Evolutionary conservation across 768 basidiomycete genomes (phyloP).

Genomic region (Naematelia encephala): DNA sequence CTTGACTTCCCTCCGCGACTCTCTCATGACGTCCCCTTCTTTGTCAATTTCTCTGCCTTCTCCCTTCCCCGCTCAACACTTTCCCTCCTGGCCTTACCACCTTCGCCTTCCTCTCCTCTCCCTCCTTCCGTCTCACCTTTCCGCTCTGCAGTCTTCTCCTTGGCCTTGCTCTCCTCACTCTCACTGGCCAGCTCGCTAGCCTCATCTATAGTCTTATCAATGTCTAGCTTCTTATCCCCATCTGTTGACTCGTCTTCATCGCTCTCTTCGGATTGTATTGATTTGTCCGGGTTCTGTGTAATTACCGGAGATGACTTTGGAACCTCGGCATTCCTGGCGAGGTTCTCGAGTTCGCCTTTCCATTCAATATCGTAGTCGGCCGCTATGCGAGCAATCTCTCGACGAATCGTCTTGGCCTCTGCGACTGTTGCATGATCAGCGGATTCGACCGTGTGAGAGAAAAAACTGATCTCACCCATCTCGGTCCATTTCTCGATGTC

Average conservation of each 20-base stretch:
- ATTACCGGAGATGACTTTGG: background rate
- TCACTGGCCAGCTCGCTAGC: constrained; percentile 43
- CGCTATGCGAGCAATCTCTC: constrained; percentile 61
- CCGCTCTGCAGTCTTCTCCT: constrained; percentile 33
- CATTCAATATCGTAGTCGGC: constrained; percentile 61
- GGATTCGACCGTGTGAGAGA: background rate
- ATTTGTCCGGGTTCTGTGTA: background rate
- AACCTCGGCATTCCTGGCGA: constrained; percentile 8
- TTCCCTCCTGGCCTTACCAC: background rate
- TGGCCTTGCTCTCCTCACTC: constrained; percentile 27
- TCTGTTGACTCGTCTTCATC: constrained; percentile 2
- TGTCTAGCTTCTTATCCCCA: constrained; percentile 39
- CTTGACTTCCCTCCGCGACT: no score
- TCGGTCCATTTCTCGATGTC: constrained; percentile 65
- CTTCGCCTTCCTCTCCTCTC: constrained; percentile 7
- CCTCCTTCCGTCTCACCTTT: constrained; percentile 31
- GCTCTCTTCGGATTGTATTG: background rate
- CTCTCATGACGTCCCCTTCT: background rate
- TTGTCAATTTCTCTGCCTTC: background rate
- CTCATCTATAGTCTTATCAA: constrained; percentile 48
- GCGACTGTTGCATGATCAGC: constrained; percentile 47
- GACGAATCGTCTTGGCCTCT: constrained; percentile 57
- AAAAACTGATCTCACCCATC: constrained; percentile 45
- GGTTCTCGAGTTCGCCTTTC: constrained; percentile 50
- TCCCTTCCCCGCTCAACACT: background rate